These are phyloP conservation scores for Auxenochlorella pyrenoidosa DNA, from an alignment of 139 green algal species.

Conservation along the genomic window DNA sequence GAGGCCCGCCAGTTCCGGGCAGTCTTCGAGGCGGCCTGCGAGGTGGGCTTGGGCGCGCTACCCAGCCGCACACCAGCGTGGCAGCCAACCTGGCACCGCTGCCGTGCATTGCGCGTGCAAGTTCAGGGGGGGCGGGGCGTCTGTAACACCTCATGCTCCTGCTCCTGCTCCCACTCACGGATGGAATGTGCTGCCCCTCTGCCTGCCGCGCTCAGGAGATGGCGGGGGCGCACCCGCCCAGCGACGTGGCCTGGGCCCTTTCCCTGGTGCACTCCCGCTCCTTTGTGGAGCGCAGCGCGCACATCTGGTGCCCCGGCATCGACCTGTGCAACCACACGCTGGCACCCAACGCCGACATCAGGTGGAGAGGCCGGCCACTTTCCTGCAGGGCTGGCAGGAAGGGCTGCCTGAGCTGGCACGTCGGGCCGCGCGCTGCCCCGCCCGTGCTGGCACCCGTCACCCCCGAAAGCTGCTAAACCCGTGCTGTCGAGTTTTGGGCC, in stretches of 20 bases:
- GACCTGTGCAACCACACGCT: constrained; percentile 57
- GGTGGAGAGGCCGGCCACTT: not conserved
- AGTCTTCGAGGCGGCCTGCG: not conserved
- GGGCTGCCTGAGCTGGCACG: too few relatives aligned
- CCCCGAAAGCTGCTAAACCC: not conserved
- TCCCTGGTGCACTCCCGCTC: constrained; percentile 30
- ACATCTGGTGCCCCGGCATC: constrained; percentile 47
- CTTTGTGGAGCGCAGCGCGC: constrained; percentile 30
- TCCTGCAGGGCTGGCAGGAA: not conserved
- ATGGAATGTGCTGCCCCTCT: not conserved
- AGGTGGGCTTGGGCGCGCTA: not conserved
- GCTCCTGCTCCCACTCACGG: too few relatives aligned
- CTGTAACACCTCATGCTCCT: too few relatives aligned
- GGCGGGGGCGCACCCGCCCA: not conserved
- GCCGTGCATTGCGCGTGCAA: too few relatives aligned
- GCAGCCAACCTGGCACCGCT: too few relatives aligned
- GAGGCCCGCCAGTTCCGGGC: constrained; percentile 5
- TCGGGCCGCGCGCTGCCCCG: too few relatives aligned
- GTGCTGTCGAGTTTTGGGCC: not conserved
- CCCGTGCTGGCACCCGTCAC: too few relatives aligned
- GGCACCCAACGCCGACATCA: constrained; percentile 40
- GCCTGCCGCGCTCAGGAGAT: not conserved
- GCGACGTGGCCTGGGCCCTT: constrained; percentile 43
- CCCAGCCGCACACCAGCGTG: too few relatives aligned
- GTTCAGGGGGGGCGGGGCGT: too few relatives aligned